These are phyloP conservation scores for Neurospora pannonica DNA, from an alignment of 495 filamentous ascomycete species.

Conservation along the genomic window DNA sequence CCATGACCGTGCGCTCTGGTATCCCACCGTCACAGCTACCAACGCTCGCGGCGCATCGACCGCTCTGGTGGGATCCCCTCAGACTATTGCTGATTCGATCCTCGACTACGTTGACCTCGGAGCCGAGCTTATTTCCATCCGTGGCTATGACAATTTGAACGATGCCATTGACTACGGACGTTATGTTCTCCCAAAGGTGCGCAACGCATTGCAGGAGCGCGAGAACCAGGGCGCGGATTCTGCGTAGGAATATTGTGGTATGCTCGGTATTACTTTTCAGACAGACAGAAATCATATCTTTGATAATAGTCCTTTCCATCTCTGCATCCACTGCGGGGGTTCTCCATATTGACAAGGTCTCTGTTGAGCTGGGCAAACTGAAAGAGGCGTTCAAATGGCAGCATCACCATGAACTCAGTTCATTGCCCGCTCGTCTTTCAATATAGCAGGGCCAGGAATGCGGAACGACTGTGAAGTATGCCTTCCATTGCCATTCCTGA, in stretches of 20 bases:
- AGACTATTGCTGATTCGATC: slow-evolving; percentile 41
- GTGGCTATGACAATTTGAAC: slow-evolving; percentile 46
- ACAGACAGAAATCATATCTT: background rate
- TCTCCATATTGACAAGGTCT: background rate
- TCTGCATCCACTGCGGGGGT: background rate
- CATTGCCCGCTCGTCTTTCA: background rate
- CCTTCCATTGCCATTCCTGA: slow-evolving; percentile 29
- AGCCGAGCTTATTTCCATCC: slow-evolving; percentile 43
- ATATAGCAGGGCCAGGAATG: slow-evolving; percentile 29
- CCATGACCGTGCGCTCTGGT: slow-evolving; percentile 47
- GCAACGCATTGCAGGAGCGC: slow-evolving; percentile 28
- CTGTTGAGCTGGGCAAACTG: background rate
- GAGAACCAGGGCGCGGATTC: slow-evolving; percentile 1
- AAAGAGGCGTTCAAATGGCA: background rate
- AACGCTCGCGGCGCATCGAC: slow-evolving; percentile 47
- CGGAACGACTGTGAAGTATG: slow-evolving; percentile 29
- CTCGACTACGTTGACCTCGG: slow-evolving; percentile 46
- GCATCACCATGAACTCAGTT: background rate
- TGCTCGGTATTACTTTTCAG: background rate
- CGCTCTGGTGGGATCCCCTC: slow-evolving; percentile 39
- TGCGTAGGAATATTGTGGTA: background rate
- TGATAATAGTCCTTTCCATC: background rate
- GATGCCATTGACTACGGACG: slow-evolving; percentile 46
- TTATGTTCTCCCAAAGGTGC: slow-evolving; percentile 38
- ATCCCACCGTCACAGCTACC: slow-evolving; percentile 46